Conservation (phyloP, 2,329 filamentous ascomycete genomes). For the Arthrobotrys conoides region DNA sequence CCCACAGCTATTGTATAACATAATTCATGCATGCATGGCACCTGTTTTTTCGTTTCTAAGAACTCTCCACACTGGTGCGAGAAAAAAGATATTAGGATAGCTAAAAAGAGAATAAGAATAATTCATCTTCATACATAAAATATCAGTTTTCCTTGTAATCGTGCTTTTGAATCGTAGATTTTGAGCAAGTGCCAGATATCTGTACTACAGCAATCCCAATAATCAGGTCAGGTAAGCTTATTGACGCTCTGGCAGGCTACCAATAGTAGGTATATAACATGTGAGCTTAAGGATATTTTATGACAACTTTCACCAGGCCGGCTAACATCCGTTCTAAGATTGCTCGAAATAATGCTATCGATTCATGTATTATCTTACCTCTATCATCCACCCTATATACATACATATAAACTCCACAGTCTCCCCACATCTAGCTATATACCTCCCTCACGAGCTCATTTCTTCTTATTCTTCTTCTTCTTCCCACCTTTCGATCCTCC, state of each 20-base stretch:
- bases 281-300: no score
- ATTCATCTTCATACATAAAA: not conserved
- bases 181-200: no score
- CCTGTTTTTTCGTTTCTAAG: not conserved
- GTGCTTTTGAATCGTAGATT: no score
- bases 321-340: no score
- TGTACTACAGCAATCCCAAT: no score
- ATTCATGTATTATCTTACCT: not conserved
- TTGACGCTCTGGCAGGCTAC: no score
- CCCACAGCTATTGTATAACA: slow-evolving; percentile 28
- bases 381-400: not conserved
- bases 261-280: no score
- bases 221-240: no score
- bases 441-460: slow-evolving; percentile 41
- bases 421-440: slow-evolving; percentile 8
- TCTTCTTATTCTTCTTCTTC: slow-evolving; percentile 60
- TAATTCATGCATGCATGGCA: slow-evolving; percentile 17
- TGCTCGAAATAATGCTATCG: not conserved
- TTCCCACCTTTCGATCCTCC: slow-evolving; percentile 63
- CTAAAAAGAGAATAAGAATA: not conserved
- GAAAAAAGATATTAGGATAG: slow-evolving; percentile 3
- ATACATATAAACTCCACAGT: slow-evolving; percentile 56
- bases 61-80: slow-evolving; percentile 28
- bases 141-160: not conserved
- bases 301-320: no score